phyloP scores from a whole-genome alignment of 1,284 basidiomycete species.

The Phylloporus sp. region DNA sequence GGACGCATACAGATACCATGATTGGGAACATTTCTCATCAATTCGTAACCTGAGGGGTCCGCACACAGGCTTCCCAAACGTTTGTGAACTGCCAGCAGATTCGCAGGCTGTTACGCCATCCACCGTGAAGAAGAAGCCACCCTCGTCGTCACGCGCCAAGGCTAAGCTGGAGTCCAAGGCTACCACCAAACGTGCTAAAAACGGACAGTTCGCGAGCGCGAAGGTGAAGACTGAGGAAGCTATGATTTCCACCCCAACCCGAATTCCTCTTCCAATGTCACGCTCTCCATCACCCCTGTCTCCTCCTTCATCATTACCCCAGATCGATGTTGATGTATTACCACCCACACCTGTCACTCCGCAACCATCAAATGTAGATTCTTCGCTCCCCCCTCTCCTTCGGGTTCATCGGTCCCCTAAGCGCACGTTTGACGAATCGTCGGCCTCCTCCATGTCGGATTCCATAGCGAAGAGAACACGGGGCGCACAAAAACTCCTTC shows the following conservation, averaged over 20 bases:
- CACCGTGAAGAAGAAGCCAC: slow-evolving; percentile 37
- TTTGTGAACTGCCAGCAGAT: slow-evolving; percentile 56
- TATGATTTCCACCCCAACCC: slow-evolving; percentile 31
- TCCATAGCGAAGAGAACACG: slow-evolving; percentile 48
- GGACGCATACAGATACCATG: slow-evolving; percentile 67
- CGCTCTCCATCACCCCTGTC: slow-evolving; percentile 50
- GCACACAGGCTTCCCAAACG: slow-evolving; percentile 75
- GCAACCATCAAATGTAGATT: slow-evolving; percentile 20
- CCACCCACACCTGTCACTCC: slow-evolving; percentile 31
- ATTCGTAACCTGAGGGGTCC: slow-evolving; percentile 88
- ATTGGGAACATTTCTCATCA: slow-evolving; percentile 95
- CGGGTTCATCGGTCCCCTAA: slow-evolving; percentile 59
- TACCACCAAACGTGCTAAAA: slow-evolving; percentile 35
- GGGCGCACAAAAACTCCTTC: slow-evolving; percentile 27
- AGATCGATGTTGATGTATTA: slow-evolving; percentile 34
- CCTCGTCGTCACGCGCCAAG: slow-evolving; percentile 22
- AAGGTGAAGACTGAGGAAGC: slow-evolving; percentile 31
- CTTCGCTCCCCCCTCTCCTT: slow-evolving; percentile 36
- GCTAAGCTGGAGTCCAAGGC: slow-evolving; percentile 32
- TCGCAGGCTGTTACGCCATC: slow-evolving; percentile 30
- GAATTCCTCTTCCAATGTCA: slow-evolving; percentile 47
- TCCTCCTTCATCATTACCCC: slow-evolving; percentile 33
- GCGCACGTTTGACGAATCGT: slow-evolving; percentile 68
- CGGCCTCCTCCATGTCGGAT: slow-evolving; percentile 50
- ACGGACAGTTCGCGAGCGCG: slow-evolving; percentile 31